These are phyloP conservation scores for Eimeria acervulina DNA, from an alignment of 169 alveolate species.

Conservation along the genomic window DNA sequence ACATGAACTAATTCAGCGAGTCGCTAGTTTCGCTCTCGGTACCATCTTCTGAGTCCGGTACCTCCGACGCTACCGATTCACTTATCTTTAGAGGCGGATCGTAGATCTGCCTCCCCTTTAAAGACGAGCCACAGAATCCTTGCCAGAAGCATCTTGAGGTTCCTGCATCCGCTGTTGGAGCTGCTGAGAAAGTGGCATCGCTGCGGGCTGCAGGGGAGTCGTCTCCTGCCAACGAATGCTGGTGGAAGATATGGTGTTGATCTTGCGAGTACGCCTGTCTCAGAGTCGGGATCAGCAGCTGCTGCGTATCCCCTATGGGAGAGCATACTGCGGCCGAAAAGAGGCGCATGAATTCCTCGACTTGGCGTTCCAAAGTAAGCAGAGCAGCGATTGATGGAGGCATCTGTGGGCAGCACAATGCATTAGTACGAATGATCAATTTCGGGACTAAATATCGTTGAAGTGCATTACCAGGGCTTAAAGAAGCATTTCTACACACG, in stretches of 20 bases:
- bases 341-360: constrained; percentile 52
- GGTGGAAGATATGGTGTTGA: constrained; percentile 23
- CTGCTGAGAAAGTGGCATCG: constrained; percentile 27
- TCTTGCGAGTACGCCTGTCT: not conserved
- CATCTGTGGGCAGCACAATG: not conserved
- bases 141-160: constrained; percentile 29
- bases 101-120: not conserved
- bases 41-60: not conserved
- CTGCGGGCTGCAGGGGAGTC: constrained; percentile 60
- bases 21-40: constrained; percentile 37
- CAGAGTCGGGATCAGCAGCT: not conserved
- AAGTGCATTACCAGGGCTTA: not conserved
- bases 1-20: not conserved
- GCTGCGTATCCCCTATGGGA: not conserved
- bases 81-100: constrained; percentile 22
- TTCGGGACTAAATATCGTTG: not conserved
- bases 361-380: not conserved
- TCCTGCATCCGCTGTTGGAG: constrained; percentile 18
- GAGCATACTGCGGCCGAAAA: not conserved
- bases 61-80: not conserved
- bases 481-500: not conserved
- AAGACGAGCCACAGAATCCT: constrained; percentile 23
- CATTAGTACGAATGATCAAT: not conserved
- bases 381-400: constrained; percentile 57
- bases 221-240: constrained; percentile 1